Conservation (phyloP, 2,329 filamentous ascomycete genomes). For the Bimuria novae-zelandiae region DNA sequence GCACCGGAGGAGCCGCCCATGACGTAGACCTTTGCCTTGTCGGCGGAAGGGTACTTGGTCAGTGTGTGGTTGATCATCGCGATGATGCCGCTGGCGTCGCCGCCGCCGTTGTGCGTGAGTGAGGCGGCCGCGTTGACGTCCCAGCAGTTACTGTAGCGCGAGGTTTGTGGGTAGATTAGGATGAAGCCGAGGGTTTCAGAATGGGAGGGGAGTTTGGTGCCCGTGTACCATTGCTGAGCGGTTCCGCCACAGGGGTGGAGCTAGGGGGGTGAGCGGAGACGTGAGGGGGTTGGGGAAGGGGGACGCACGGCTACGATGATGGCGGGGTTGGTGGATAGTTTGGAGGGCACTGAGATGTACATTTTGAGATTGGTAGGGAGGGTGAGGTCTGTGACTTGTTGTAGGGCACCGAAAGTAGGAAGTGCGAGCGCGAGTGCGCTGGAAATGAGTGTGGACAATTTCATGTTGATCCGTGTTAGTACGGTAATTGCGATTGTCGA, state of each 20-base stretch:
- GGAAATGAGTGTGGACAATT: neutral
- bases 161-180: slow-evolving; percentile 61
- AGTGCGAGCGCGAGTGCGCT: neutral
- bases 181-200: slow-evolving; percentile 63
- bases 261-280: slow-evolving; percentile 11
- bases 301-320: slow-evolving; percentile 61
- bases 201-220: slow-evolving; percentile 38
- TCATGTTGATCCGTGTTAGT: neutral
- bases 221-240: slow-evolving; percentile 42
- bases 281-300: slow-evolving; percentile 7
- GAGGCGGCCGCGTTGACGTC: slow-evolving; percentile 60
- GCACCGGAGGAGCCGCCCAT: slow-evolving; percentile 32
- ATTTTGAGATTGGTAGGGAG: slow-evolving; percentile 55
- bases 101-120: slow-evolving; percentile 60
- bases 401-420: slow-evolving; percentile 14
- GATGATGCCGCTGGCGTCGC: slow-evolving; percentile 60
- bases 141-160: slow-evolving; percentile 59
- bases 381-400: slow-evolving; percentile 48
- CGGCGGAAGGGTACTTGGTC: slow-evolving; percentile 55
- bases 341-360: slow-evolving; percentile 55
- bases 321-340: slow-evolving; percentile 52
- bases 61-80: slow-evolving; percentile 64
- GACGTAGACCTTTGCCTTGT: slow-evolving; percentile 53
- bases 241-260: slow-evolving; percentile 36
- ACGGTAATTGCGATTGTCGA: too few species aligned